These are phyloP conservation scores for Ustilago bromivora DNA, from an alignment of 1,284 basidiomycete genomes.

Conservation along the genomic window DNA sequence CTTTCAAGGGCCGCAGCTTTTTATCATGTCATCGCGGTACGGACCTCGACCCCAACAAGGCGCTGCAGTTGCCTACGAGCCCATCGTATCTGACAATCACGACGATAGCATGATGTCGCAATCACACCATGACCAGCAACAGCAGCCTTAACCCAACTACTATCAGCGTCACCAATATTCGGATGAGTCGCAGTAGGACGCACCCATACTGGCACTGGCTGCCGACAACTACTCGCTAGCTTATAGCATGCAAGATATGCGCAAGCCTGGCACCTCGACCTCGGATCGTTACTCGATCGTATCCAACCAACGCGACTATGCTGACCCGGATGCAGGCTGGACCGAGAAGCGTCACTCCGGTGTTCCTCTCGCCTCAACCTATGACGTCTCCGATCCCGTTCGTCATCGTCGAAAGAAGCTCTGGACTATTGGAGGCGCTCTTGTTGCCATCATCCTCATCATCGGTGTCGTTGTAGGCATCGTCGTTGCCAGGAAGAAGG, in stretches of 20 bases:
- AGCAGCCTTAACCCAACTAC: constrained; percentile 23
- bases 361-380: constrained; percentile 9
- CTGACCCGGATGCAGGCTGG: constrained; percentile 46
- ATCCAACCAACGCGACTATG: constrained; percentile 21
- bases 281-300: constrained; percentile 25
- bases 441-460: constrained; percentile 26
- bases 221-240: constrained; percentile 42
- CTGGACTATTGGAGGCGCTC: constrained; percentile 30
- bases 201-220: constrained; percentile 35
- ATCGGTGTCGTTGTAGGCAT: constrained; percentile 35
- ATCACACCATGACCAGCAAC: constrained; percentile 11
- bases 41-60: constrained; percentile 17
- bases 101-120: constrained; percentile 15
- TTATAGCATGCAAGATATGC: constrained; percentile 48
- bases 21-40: constrained; percentile 30
- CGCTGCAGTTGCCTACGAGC: constrained; percentile 21
- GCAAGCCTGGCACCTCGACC: constrained; percentile 19
- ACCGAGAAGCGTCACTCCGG: constrained; percentile 34
- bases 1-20: not conserved
- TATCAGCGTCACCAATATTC: constrained; percentile 30
- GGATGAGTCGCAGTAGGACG: constrained; percentile 24
- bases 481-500: constrained; percentile 32
- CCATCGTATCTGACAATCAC: constrained; percentile 14
- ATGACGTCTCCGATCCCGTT: not conserved
- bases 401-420: constrained; percentile 23